Evolutionary conservation across 768 basidiomycete species (phyloP).

Genomic region (Lactarius evosmus): DNA sequence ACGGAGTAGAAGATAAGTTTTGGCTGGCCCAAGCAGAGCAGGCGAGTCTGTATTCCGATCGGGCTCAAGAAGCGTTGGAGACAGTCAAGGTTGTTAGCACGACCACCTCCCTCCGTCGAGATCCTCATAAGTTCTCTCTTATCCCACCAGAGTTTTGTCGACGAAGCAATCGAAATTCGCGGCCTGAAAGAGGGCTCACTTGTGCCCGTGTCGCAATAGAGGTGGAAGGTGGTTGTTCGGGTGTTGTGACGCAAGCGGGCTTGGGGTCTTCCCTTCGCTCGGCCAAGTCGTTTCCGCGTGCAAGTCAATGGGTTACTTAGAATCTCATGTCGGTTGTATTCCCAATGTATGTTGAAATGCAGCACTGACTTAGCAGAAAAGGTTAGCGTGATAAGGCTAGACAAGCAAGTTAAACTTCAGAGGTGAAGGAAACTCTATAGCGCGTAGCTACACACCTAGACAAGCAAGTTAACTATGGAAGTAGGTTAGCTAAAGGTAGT

Average conservation of each 20-base stretch:
- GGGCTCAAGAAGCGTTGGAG: constrained; percentile 1
- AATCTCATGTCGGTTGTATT: neutral
- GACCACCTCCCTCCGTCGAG: neutral
- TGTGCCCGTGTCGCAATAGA: neutral
- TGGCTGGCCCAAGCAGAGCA: neutral
- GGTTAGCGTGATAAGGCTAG: too few species aligned
- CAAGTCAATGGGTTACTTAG: neutral
- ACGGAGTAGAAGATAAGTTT: neutral
- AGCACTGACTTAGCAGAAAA: too few species aligned
- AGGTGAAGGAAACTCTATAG: too few species aligned
- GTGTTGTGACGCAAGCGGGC: neutral
- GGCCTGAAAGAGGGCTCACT: neutral
- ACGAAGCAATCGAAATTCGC: constrained; percentile 3
- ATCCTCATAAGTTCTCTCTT: neutral
- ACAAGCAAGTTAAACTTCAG: too few species aligned
- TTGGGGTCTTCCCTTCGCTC: neutral
- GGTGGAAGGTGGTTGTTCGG: neutral
- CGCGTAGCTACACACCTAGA: too few species aligned
- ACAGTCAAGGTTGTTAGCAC: constrained; percentile 7
- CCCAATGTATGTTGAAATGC: neutral
- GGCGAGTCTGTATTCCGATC: constrained; percentile 2
- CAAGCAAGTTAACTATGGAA: too few species aligned
- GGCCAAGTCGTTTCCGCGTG: neutral
- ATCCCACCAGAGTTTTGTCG: neutral
- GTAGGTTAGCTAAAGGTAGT: too few species aligned